Evolutionary conservation across 2,329 filamentous ascomycete genomes (phyloP).

Genomic region (Pochonia chlamydosporia): DNA sequence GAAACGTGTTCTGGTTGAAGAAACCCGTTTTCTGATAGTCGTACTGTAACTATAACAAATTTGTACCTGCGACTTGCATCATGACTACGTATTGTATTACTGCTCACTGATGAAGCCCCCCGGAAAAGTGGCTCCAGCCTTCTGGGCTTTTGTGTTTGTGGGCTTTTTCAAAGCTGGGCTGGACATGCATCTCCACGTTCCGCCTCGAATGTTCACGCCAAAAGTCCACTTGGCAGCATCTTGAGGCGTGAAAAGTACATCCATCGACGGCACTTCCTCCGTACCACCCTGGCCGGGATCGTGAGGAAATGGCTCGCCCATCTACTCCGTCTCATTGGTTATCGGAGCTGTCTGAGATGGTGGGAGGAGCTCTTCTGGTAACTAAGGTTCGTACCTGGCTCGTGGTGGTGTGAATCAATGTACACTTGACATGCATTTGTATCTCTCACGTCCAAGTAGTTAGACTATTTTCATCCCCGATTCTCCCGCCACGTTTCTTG

Average conservation of each 20-base stretch:
- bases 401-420: neutral
- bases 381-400: neutral
- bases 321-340: neutral
- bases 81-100: constrained; percentile 4
- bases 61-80: constrained; percentile 3
- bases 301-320: neutral
- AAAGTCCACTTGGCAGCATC: neutral
- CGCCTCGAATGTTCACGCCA: neutral
- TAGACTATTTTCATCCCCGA: neutral
- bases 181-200: too few species aligned
- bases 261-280: neutral
- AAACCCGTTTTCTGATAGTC: too few species aligned
- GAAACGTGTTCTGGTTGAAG: too few species aligned
- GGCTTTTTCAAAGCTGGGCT: too few species aligned
- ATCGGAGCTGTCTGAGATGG: neutral
- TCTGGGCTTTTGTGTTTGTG: too few species aligned
- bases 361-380: neutral
- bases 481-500: neutral
- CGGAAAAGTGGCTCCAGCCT: constrained; percentile 3
- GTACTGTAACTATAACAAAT: too few species aligned
- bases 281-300: neutral
- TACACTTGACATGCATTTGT: neutral
- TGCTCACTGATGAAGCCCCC: too few species aligned
- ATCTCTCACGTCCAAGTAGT: neutral
- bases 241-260: neutral